These are phyloP conservation scores for Claviceps lovelessii DNA, from an alignment of 2,329 filamentous ascomycete species.

Conservation along the genomic window DNA sequence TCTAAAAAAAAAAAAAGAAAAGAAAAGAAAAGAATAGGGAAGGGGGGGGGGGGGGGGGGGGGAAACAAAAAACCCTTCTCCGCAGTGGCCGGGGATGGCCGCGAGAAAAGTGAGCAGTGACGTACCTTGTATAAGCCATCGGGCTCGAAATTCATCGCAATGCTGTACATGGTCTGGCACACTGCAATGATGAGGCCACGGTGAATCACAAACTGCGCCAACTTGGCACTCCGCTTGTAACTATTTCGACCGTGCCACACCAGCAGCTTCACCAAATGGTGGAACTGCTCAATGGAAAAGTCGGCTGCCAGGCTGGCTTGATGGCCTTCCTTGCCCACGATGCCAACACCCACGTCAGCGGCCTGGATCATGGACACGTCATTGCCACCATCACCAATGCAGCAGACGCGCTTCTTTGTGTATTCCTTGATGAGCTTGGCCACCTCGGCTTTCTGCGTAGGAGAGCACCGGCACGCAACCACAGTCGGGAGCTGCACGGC, in stretches of 20 bases:
- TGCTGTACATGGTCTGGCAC: conserved; percentile 94
- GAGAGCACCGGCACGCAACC: conserved; percentile 90
- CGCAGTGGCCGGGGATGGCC: too few relatives aligned
- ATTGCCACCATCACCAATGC: conserved; percentile 95
- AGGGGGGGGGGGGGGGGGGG: too few relatives aligned
- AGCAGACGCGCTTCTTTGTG: conserved; percentile 91
- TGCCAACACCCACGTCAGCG: conserved; percentile 92
- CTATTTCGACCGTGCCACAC: conserved; percentile 97
- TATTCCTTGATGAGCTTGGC: conserved; percentile 78
- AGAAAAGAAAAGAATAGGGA: too few relatives aligned
- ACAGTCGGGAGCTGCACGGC: conserved; percentile 83
- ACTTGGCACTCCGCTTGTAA: conserved; percentile 89
- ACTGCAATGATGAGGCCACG: conserved; percentile 89
- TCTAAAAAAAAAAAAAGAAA: background rate
- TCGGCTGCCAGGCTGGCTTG: conserved; percentile 92
- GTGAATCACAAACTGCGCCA: conserved; percentile 96
- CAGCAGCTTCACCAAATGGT: conserved; percentile 87
- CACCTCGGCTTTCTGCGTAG: conserved; percentile 91
- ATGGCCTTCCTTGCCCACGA: conserved; percentile 92
- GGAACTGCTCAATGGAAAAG: conserved; percentile 92
- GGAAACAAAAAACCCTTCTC: background rate
- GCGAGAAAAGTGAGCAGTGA: background rate
- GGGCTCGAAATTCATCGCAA: conserved; percentile 82
- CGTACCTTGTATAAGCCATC: conserved; percentile 72
- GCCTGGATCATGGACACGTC: conserved; percentile 99